These are phyloP conservation scores for Solanum sejunctum DNA, from an alignment of 257 asterid genomes.

Conservation along the genomic window DNA sequence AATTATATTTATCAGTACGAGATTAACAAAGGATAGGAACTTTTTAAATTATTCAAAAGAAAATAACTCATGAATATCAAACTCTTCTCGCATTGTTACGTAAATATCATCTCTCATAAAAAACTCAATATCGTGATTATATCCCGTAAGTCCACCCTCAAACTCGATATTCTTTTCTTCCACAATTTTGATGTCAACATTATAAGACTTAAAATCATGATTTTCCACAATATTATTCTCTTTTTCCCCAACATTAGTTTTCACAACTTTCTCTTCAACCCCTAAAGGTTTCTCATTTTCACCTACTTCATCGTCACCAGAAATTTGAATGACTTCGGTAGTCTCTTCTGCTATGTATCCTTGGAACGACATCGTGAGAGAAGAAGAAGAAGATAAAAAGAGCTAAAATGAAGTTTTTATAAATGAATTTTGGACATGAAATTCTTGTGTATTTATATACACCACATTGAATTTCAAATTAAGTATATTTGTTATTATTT, in stretches of 20 bases:
- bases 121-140: background rate
- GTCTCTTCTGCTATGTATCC: too few relatives aligned
- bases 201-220: background rate
- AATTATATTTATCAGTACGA: too few relatives aligned
- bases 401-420: background rate
- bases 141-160: background rate
- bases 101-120: conserved; percentile 1
- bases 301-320: background rate
- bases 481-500: background rate
- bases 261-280: too few relatives aligned
- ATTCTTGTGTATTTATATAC: background rate
- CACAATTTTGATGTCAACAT: background rate
- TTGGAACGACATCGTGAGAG: background rate
- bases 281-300: too few relatives aligned
- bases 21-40: background rate
- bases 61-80: background rate
- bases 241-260: background rate
- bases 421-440: background rate
- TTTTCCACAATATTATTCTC: background rate
- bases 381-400: background rate
- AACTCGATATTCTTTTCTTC: background rate
- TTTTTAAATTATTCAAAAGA: background rate
- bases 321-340: background rate
- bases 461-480: background rate
- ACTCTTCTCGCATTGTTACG: background rate